Evolutionary conservation across 2,329 filamentous ascomycete genomes (phyloP), one percentile per base, ranked within the genome.

Genomic region (Fusarium paranaense): DNA sequence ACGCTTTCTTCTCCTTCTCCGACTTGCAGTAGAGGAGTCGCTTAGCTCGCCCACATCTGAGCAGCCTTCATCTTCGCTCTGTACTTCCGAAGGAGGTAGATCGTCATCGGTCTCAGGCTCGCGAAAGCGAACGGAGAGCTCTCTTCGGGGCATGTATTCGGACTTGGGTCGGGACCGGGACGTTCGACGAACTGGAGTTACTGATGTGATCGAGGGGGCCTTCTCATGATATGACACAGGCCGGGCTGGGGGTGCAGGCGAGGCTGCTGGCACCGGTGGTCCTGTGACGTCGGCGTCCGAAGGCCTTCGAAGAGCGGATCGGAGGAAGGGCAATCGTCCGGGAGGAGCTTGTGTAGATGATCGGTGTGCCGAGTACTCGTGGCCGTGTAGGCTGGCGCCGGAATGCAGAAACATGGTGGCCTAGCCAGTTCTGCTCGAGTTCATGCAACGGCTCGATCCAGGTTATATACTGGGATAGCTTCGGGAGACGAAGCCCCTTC

Each of bases 311-410:
- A 86, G 79, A 35, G 86, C 81, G 6, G 86, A 85, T 62, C 84
- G 83, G 38, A 88, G 73, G 7, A 87, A 81, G 13, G 84, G 81
- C n/a, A 82, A 79, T 45, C 82, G 83, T 71, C 76, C 79, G 27
- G 79, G 76, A 45, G 81, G 80, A 71, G 80, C 81, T 64, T 81
- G 73, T 42, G 79, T 78, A 18, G 81, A 74, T 27, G 80, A 66
- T 63, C 81, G 77, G 52, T 81, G 81, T 66, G 81, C 80, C 33
- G 88, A 89, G 76, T 88, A 90, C 78, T 90, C 88, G 78, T 90
- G 89, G 79, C 89, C 89, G 78, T 91, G 89, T 22, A 91, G 83
- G 81, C 88, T 87, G 59, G 89, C 89, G 54, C 88, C 89, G 20
- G 88, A 85, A 76, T 91, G 89, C 37, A 91, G 82, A 78, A 91